Percentiles rank a stretch among this genome's conserved stretches.
Evolutionary conservation across 768 basidiomycete genomes (phyloP).

Genomic region (Lactarius sp.): DNA sequence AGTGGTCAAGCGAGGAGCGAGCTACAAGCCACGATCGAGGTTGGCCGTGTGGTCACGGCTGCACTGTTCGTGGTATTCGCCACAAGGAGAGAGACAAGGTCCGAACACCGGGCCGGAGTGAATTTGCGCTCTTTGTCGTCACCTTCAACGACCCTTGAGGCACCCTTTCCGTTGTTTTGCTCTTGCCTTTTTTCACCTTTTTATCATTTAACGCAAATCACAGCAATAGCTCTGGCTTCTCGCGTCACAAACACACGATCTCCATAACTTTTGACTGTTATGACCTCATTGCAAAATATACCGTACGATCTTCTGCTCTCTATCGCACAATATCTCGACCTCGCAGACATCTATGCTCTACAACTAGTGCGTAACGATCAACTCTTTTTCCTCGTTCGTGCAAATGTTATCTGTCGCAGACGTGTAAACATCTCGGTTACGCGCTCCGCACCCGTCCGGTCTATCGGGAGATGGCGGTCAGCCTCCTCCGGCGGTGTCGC

Average conservation of each 20-base stretch:
- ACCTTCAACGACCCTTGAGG: neutral
- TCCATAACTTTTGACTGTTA: neutral
- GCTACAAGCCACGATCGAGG: neutral
- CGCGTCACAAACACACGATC: neutral
- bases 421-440: constrained; percentile 54
- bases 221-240: neutral
- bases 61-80: neutral
- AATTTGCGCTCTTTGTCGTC: constrained; percentile 2
- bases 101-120: constrained; percentile 9
- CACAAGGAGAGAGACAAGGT: neutral
- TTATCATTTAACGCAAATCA: neutral
- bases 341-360: constrained; percentile 54
- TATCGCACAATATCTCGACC: constrained; percentile 57
- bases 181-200: neutral
- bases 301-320: constrained; percentile 70
- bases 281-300: constrained; percentile 38
- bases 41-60: neutral
- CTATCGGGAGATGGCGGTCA: constrained; percentile 58
- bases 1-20: neutral
- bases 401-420: constrained; percentile 35
- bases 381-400: too few relatives aligned
- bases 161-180: neutral
- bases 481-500: constrained; percentile 59
- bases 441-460: constrained; percentile 64
- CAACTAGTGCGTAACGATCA: constrained; percentile 49